phyloP scores from a whole-genome alignment of 352 stramenopile species.

The Phytophthora uliginosa region DNA sequence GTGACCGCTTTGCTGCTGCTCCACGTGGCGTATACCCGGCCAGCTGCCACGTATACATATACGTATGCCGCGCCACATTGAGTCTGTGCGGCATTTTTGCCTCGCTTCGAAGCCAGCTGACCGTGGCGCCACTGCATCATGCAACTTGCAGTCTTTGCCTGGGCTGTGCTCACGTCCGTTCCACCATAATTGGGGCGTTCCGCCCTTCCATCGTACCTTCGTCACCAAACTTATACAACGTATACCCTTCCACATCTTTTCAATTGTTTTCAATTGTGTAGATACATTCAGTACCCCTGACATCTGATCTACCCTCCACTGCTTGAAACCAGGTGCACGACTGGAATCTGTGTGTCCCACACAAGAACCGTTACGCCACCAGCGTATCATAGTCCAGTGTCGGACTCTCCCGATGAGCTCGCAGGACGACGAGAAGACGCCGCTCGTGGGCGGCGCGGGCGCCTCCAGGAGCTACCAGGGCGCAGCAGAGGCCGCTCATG shows the following conservation, averaged over 20 bases:
- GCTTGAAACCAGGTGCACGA: background rate
- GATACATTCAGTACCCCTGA: background rate
- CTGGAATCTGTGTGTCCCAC: background rate
- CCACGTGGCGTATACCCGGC: no score
- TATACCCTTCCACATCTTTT: background rate
- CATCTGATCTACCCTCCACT: background rate
- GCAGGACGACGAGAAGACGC: constrained; percentile 49
- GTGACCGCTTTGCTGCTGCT: no score
- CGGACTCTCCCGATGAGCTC: constrained; percentile 28
- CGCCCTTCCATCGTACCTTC: constrained; percentile 30
- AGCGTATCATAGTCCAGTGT: background rate
- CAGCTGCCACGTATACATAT: background rate
- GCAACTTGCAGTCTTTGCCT: background rate
- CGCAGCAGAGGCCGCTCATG: background rate
- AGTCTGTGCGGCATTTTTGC: background rate
- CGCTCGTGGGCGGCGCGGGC: constrained; percentile 33
- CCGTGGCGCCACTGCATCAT: background rate
- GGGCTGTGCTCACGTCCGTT: constrained; percentile 1
- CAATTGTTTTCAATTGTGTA: no score
- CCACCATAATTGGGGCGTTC: constrained; percentile 7
- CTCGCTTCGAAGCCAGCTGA: constrained; percentile 3
- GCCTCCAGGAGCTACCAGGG: constrained; percentile 20
- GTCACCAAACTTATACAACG: background rate
- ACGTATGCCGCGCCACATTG: background rate
- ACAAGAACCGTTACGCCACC: background rate